Evolutionary conservation across 225 moss, liverwort and hornwort species (phyloP), one percentile per base, ranked within the genome.

Genomic region (Physcomitrellopsis africana): DNA sequence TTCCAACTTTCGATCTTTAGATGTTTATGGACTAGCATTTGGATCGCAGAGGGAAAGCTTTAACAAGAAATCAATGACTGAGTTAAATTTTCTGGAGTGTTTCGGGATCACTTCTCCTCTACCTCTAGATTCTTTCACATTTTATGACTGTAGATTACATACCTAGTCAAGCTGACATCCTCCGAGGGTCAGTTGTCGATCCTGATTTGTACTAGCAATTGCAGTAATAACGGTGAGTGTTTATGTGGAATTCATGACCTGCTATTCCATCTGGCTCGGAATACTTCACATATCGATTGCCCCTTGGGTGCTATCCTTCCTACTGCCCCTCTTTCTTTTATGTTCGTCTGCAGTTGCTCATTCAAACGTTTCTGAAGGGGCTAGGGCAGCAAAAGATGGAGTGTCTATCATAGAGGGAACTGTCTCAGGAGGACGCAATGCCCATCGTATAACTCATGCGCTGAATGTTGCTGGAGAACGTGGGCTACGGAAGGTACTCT

Each of bases 391-490:
- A 1, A 24, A 24, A 24, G 24, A 24, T 24, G 24, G 24, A 24
- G 24, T 24, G 1, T 24, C 24, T 1, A 24, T 24, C 24, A 24
- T 24, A 89, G 67, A 86, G 83, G 16, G 70, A 12, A 27, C 72
- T 69, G 51, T 89, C 88, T 78, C 88, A 89, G 12, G 47, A 42
- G 70, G 74, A 75, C 27, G 86, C 83, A 20, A 81, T 83, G 78
- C 70, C 78, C 83, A 76, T 83, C 11, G 73, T 76, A 14, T 51
- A 53, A 26, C 88, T 78, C 73, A 86, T 70, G 62, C 83, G 65
- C 45, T 85, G 81, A 60, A 89, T 81, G 72, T 89, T 75, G 1
- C 70, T 76, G 27, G 82, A 82, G 66, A 86, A 89, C 11, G 86
- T 76, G 53, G 88, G 86, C 19, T 73, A 89, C 53, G 70, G 86